phyloP scores from a whole-genome alignment of 108 stramenopile species.

The Stephanodiscus minutulus region DNA sequence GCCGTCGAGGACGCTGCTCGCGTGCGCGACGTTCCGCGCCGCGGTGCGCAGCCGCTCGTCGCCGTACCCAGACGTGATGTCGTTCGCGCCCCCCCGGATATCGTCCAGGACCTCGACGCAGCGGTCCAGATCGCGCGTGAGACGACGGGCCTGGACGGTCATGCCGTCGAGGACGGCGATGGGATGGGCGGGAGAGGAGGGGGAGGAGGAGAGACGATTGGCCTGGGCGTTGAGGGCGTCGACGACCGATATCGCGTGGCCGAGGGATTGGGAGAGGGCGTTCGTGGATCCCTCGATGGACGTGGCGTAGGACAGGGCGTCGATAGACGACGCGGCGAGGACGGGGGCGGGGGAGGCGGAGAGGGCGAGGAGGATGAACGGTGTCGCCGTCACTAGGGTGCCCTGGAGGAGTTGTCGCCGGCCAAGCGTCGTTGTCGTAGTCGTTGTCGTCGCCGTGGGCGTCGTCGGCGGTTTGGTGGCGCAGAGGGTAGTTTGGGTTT shows the following conservation, averaged over 20 bases:
- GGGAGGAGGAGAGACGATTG: slow-evolving; percentile 21
- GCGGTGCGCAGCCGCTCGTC: slow-evolving; percentile 17
- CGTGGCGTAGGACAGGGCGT: slow-evolving; percentile 7
- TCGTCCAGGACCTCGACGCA: slow-evolving; percentile 17
- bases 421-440: neutral
- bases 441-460: neutral
- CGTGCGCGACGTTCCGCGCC: slow-evolving; percentile 19
- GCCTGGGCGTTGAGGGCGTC: slow-evolving; percentile 46
- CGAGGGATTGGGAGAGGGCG: slow-evolving; percentile 36
- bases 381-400: neutral
- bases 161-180: slow-evolving; percentile 47
- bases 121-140: slow-evolving; percentile 16
- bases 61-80: slow-evolving; percentile 8
- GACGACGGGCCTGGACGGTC: slow-evolving; percentile 30
- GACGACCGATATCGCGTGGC: slow-evolving; percentile 38
- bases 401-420: slow-evolving; percentile 2
- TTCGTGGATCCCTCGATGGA: slow-evolving; percentile 33
- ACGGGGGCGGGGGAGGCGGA: neutral
- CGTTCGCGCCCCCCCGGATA: slow-evolving; percentile 23
- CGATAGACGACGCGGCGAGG: neutral
- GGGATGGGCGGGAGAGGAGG: slow-evolving; percentile 21
- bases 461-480: neutral
- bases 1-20: slow-evolving; percentile 40
- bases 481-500: neutral
- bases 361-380: neutral